These are phyloP conservation scores for Pseudonitzschia pungens DNA, from an alignment of 108 stramenopile genomes.

Conservation along the genomic window DNA sequence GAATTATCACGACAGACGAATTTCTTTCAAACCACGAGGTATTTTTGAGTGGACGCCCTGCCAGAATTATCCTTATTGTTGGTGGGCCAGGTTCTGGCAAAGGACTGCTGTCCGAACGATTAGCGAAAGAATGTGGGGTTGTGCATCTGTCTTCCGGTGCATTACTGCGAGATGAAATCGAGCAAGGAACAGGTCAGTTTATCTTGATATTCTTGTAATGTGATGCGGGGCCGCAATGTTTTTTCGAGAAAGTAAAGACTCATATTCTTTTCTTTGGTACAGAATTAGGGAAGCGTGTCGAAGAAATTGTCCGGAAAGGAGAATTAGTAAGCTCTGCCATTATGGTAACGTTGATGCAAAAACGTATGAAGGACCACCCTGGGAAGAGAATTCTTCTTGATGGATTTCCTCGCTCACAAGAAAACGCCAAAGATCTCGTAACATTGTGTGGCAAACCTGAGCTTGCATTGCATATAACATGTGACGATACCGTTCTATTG, in stretches of 20 bases:
- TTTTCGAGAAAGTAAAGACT: background rate
- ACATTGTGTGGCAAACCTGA: constrained; percentile 61
- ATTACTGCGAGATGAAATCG: constrained; percentile 86
- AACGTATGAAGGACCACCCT: constrained; percentile 73
- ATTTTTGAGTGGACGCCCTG: constrained; percentile 58
- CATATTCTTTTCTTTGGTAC: background rate
- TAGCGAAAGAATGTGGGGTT: constrained; percentile 74
- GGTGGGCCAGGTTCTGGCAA: constrained; percentile 94
- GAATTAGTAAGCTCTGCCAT: constrained; percentile 72
- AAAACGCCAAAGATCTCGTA: constrained; percentile 65
- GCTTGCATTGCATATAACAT: constrained; percentile 66
- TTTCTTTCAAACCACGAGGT: constrained; percentile 19
- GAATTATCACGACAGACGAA: constrained; percentile 39
- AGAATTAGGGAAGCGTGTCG: constrained; percentile 73
- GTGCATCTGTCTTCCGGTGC: constrained; percentile 90
- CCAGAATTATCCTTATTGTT: constrained; percentile 83
- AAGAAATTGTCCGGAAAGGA: constrained; percentile 81
- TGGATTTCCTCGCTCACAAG: constrained; percentile 77
- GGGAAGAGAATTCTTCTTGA: constrained; percentile 77
- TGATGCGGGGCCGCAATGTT: too few relatives aligned
- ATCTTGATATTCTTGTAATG: too few relatives aligned
- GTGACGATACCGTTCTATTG: constrained; percentile 68
- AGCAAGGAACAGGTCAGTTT: constrained; percentile 47
- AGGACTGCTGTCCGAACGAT: constrained; percentile 69
- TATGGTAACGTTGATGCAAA: constrained; percentile 72